Percentiles rank a stretch among this genome's conserved stretches.
Evolutionary conservation across 192 early-diverging fungal species (phyloP).

Genomic region (Rhizoclosmatium sp.): DNA sequence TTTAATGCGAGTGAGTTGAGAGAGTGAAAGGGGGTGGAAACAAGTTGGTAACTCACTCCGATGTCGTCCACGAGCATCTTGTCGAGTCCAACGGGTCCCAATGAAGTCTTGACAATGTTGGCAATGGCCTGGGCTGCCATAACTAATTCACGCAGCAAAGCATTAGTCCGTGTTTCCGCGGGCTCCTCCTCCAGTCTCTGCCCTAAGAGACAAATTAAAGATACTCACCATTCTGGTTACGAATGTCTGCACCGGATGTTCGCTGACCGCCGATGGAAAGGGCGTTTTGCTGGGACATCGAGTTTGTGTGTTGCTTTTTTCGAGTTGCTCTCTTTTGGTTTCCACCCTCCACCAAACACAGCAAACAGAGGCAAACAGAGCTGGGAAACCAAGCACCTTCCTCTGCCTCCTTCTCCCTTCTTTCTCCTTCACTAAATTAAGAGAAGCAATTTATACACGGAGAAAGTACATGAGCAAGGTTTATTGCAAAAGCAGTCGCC

Average conservation of each 20-base stretch:
- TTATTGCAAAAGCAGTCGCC: not conserved
- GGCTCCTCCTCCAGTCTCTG: not conserved
- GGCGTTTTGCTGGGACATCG: constrained; percentile 51
- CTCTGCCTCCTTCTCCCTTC: not conserved
- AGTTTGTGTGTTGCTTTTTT: constrained; percentile 5
- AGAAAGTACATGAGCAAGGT: not conserved
- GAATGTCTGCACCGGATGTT: constrained; percentile 89
- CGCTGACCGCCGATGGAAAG: constrained; percentile 89
- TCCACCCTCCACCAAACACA: constrained; percentile 5
- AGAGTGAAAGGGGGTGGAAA: constrained; percentile 13
- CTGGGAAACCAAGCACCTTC: not conserved
- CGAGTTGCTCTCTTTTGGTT: constrained; percentile 1
- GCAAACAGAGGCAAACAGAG: not conserved
- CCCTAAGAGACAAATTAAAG: not conserved
- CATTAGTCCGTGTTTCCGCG: not conserved
- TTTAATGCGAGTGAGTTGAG: not conserved
- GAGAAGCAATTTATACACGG: not conserved
- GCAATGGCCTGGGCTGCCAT: constrained; percentile 94
- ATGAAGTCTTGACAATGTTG: constrained; percentile 98
- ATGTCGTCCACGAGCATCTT: constrained; percentile 99
- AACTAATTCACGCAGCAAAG: constrained; percentile 62
- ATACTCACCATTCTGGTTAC: constrained; percentile 90
- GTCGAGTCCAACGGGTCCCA: constrained; percentile 98
- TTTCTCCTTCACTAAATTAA: not conserved
- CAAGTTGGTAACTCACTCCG: constrained; percentile 67